Evolutionary conservation across 2,329 filamentous ascomycete genomes (phyloP).

Genomic region (Parastagonospora nodorum): DNA sequence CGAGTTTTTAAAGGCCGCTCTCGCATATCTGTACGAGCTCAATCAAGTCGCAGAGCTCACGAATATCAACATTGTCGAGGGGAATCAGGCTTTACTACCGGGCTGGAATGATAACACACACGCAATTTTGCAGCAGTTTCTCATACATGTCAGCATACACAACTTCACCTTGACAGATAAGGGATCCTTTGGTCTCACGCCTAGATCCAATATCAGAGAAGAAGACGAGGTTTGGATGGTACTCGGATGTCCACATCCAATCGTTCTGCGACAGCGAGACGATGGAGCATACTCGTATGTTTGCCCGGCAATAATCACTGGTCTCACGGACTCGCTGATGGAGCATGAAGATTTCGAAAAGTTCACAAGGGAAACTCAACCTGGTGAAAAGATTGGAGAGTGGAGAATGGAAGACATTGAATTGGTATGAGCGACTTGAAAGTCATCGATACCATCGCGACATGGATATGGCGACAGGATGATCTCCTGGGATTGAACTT

Average conservation of each 20-base stretch:
- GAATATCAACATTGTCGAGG: too few relatives aligned
- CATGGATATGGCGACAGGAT: too few relatives aligned
- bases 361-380: constrained; percentile 2
- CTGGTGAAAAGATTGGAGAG: constrained; percentile 1
- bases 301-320: not conserved
- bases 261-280: not conserved
- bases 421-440: not conserved
- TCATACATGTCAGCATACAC: not conserved
- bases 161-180: not conserved
- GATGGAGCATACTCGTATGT: constrained; percentile 2
- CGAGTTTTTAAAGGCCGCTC: too few relatives aligned
- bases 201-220: not conserved
- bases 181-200: not conserved
- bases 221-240: constrained; percentile 5
- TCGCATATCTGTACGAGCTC: too few relatives aligned
- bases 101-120: too few relatives aligned
- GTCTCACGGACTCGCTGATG: not conserved
- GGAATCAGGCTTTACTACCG: too few relatives aligned
- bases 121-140: not conserved
- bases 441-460: not conserved
- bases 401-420: constrained; percentile 6
- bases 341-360: not conserved
- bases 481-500: too few relatives aligned
- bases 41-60: too few relatives aligned
- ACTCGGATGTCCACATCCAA: not conserved